Evolutionary conservation across 164 flowering plant species (phyloP).

Genomic region (Liriodendron chinense): DNA sequence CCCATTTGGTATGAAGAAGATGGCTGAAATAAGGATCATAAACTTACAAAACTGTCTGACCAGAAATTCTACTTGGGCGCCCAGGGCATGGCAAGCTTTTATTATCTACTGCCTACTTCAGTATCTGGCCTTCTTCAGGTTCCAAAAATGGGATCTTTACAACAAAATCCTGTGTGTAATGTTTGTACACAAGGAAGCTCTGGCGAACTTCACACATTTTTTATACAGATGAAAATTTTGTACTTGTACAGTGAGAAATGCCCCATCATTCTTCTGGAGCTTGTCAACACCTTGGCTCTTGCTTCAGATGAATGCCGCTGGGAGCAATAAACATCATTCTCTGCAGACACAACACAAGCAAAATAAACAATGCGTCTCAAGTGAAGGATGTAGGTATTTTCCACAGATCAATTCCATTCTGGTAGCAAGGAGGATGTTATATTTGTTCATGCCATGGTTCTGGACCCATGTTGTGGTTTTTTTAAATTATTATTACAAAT

Average conservation of each 20-base stretch:
- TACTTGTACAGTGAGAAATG: slow-evolving; percentile 28
- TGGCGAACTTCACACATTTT: slow-evolving; percentile 24
- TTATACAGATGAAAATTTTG: slow-evolving; percentile 30
- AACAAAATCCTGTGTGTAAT: slow-evolving; percentile 18
- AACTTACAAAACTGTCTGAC: slow-evolving; percentile 11
- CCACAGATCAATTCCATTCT: background rate
- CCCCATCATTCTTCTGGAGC: slow-evolving; percentile 5
- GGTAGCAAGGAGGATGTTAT: too few species aligned
- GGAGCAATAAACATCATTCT: slow-evolving; percentile 22
- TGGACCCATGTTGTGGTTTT: too few species aligned
- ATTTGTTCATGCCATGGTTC: too few species aligned
- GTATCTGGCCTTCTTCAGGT: slow-evolving; percentile 20
- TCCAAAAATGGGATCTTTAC: slow-evolving; percentile 41
- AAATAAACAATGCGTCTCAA: background rate
- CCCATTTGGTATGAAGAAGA: slow-evolving; percentile 15
- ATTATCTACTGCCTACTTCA: slow-evolving; percentile 25
- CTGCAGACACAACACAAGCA: background rate
- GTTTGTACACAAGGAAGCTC: slow-evolving; percentile 24
- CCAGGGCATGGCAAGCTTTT: slow-evolving; percentile 10
- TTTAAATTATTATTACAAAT: too few species aligned
- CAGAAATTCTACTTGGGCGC: slow-evolving; percentile 11
- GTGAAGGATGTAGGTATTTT: background rate
- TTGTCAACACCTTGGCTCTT: slow-evolving; percentile 53
- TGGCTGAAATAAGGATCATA: slow-evolving; percentile 2
- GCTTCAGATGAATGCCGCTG: slow-evolving; percentile 45